Percentiles rank a stretch among this genome's conserved stretches.
Conservation (phyloP, 2,329 filamentous ascomycete genomes). For the Phoma herbarum region DNA sequence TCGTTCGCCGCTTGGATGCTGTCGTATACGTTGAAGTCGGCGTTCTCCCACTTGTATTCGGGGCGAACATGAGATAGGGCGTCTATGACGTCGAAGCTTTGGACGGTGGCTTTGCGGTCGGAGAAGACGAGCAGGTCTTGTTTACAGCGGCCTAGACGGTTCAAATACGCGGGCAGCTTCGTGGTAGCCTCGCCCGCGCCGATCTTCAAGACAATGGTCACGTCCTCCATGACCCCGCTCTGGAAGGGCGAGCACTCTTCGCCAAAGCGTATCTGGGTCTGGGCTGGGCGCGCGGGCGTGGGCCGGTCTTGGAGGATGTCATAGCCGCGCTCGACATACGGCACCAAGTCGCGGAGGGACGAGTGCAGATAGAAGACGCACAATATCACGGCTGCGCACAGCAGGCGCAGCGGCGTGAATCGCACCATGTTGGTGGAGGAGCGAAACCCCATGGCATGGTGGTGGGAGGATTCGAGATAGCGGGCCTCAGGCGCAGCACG, state of each 20-base stretch:
- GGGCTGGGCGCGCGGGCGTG: conserved; percentile 30
- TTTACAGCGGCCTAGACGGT: conserved; percentile 64
- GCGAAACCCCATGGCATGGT: conserved; percentile 22
- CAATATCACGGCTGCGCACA: conserved; percentile 40
- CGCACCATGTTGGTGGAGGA: conserved; percentile 47
- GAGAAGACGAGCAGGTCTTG: conserved; percentile 66
- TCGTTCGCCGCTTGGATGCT: conserved; percentile 52
- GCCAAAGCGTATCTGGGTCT: conserved; percentile 38
- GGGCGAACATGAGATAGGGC: conserved; percentile 56
- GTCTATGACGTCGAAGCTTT: conserved; percentile 59
- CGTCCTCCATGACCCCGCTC: conserved; percentile 52
- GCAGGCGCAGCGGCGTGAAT: conserved; percentile 47
- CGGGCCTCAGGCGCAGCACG: conserved; percentile 10
- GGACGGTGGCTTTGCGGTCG: conserved; percentile 63
- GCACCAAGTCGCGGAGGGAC: conserved; percentile 34
- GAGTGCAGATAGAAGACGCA: conserved; percentile 36
- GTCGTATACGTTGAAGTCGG: conserved; percentile 63
- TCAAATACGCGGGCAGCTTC: conserved; percentile 65
- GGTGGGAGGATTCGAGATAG: conserved; percentile 7
- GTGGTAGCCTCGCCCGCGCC: conserved; percentile 65
- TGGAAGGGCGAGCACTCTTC: conserved; percentile 46
- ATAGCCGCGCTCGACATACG: conserved; percentile 43
- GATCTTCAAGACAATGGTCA: conserved; percentile 66
- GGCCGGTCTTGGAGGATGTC: conserved; percentile 42
- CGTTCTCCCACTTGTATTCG: conserved; percentile 53